A percentile compares a stretch with the other conserved stretches of the same genome.
These are phyloP conservation scores for Calonectria leucothoes DNA, from an alignment of 2,329 filamentous ascomycete genomes.

Conservation along the genomic window DNA sequence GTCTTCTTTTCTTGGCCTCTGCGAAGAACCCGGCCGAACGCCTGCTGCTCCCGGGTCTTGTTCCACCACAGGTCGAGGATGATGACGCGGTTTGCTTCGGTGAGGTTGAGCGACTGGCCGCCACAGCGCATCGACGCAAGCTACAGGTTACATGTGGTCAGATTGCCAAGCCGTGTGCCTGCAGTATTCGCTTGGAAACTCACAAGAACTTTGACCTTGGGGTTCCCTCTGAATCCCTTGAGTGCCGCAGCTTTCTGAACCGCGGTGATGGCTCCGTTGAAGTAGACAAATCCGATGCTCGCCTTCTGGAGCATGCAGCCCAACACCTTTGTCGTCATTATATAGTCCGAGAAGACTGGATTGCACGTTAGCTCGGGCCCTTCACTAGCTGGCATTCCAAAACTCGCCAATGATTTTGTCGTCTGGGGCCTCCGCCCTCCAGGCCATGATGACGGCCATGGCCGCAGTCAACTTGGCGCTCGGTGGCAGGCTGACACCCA, in stretches of 20 bases:
- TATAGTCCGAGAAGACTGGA: conserved; percentile 52
- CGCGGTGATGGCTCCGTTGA: conserved; percentile 40
- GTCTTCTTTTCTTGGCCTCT: conserved; percentile 73
- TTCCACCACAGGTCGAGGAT: conserved; percentile 73
- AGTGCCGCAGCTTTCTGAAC: conserved; percentile 35
- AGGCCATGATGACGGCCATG: conserved; percentile 46
- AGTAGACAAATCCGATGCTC: conserved; percentile 51
- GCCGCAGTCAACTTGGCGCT: conserved; percentile 48
- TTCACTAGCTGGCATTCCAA: background rate
- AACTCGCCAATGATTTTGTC: conserved; percentile 55
- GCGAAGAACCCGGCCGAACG: conserved; percentile 69
- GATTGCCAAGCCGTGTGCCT: background rate
- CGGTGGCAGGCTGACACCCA: conserved; percentile 21
- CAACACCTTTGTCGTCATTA: conserved; percentile 46
- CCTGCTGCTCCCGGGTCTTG: conserved; percentile 69
- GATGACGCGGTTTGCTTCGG: conserved; percentile 63
- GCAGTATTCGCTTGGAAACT: conserved; percentile 16
- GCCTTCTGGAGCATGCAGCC: conserved; percentile 49
- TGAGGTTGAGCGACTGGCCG: conserved; percentile 54
- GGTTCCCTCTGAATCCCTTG: conserved; percentile 31
- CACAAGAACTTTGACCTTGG: conserved; percentile 48
- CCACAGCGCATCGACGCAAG: conserved; percentile 50
- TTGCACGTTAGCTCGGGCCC: background rate
- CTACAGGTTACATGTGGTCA: conserved; percentile 33
- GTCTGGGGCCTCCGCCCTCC: conserved; percentile 43